These are phyloP conservation scores for Cutaneotrichosporon daszewskae DNA, from an alignment of 1,284 basidiomycete genomes.

Conservation along the genomic window DNA sequence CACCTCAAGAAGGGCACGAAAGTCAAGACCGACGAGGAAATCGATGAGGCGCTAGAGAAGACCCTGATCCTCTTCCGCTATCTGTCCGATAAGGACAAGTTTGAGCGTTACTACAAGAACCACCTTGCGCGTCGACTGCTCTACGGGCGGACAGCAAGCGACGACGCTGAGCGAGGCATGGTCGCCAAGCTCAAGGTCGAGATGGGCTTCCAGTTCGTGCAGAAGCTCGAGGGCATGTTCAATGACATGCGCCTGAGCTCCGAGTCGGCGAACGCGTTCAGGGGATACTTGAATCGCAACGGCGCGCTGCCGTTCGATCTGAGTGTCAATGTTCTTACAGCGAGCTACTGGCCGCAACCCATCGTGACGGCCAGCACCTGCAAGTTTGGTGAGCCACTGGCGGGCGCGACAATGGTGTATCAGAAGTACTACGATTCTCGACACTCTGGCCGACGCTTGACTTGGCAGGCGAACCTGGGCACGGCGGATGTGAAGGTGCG, in stretches of 20 bases:
- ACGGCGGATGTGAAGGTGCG: constrained; percentile 80
- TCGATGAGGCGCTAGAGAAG: constrained; percentile 84
- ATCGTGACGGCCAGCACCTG: constrained; percentile 57
- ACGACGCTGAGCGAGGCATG: constrained; percentile 98
- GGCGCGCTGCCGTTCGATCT: constrained; percentile 63
- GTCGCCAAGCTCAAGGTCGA: constrained; percentile 96
- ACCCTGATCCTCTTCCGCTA: constrained; percentile 94
- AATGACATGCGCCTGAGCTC: constrained; percentile 88
- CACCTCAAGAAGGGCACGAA: constrained; percentile 93
- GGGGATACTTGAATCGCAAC: constrained; percentile 27
- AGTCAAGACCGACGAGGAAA: constrained; percentile 93
- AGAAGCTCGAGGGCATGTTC: constrained; percentile 99
- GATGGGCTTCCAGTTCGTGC: constrained; percentile 87
- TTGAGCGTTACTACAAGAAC: constrained; percentile 95
- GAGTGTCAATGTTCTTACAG: constrained; percentile 82
- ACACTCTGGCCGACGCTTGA: constrained; percentile 83
- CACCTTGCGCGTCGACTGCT: constrained; percentile 92
- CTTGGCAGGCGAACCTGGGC: constrained; percentile 91
- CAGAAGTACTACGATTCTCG: constrained; percentile 84
- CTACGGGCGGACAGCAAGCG: constrained; percentile 78
- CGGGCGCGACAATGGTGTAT: constrained; percentile 65
- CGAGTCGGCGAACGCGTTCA: constrained; percentile 74
- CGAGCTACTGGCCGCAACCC: constrained; percentile 79
- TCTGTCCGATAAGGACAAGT: constrained; percentile 92
- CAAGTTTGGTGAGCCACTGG: constrained; percentile 61